Percentiles rank a stretch among this genome's conserved stretches.
These are phyloP conservation scores for Alternaria sp. DNA, from an alignment of 2,329 filamentous ascomycete genomes.

Conservation along the genomic window DNA sequence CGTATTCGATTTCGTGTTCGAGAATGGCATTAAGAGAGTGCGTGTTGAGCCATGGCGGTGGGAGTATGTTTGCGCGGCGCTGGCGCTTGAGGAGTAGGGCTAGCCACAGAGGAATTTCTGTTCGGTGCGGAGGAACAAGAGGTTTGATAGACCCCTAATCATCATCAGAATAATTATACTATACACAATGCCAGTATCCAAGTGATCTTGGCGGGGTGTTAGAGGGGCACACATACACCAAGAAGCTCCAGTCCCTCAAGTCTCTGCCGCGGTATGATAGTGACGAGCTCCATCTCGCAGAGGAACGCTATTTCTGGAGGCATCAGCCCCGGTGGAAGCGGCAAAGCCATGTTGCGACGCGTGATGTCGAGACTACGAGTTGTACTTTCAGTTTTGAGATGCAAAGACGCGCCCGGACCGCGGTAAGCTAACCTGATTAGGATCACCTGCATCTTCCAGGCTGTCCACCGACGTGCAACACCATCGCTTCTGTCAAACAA, in stretches of 20 bases:
- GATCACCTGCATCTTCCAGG: constrained; percentile 18
- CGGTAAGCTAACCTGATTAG: constrained; percentile 28
- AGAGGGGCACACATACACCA: constrained; percentile 69
- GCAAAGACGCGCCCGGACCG: constrained; percentile 19
- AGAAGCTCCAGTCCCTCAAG: constrained; percentile 87
- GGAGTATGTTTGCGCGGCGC: constrained; percentile 88
- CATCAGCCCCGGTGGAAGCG: constrained; percentile 72
- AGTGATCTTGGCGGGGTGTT: constrained; percentile 37
- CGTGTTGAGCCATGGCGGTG: constrained; percentile 86
- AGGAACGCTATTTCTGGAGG: constrained; percentile 91
- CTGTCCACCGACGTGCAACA: constrained; percentile 1
- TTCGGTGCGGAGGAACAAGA: constrained; percentile 81
- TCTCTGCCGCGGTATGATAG: constrained; percentile 87
- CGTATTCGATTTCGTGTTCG: constrained; percentile 77
- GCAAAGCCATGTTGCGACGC: constrained; percentile 64
- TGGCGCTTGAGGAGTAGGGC: constrained; percentile 94
- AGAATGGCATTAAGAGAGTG: constrained; percentile 79
- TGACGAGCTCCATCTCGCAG: constrained; percentile 97
- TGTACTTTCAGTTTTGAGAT: constrained; percentile 20
- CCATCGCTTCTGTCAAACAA: constrained; percentile 5
- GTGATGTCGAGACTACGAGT: constrained; percentile 27
- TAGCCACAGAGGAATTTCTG: constrained; percentile 88
- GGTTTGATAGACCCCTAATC: constrained; percentile 76
- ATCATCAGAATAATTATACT: constrained; percentile 23
- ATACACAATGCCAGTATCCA: not conserved